Conservation (phyloP, 1,139 yeast genomes). For the Hyphopichia burtonii region DNA sequence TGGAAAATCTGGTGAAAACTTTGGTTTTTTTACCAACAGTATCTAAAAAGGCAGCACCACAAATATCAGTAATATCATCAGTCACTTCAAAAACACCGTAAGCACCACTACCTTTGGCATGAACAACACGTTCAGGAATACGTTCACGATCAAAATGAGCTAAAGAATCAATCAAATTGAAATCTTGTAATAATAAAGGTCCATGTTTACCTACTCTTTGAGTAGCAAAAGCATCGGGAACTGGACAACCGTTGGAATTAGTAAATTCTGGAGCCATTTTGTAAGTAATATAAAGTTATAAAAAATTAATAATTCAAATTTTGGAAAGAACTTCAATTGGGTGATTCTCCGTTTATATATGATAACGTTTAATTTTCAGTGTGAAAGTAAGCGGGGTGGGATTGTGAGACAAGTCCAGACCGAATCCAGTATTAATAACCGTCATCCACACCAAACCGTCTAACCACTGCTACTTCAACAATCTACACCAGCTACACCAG, state of each 20-base stretch:
- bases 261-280: constrained; percentile 41
- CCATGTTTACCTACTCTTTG: constrained; percentile 68
- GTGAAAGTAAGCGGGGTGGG: background rate
- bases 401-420: background rate
- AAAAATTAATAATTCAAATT: too few species aligned
- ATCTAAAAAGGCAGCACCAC: constrained; percentile 61
- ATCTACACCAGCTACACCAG: too few species aligned
- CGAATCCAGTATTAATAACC: background rate
- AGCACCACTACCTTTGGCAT: constrained; percentile 84
- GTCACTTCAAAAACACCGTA: constrained; percentile 72
- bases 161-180: constrained; percentile 65
- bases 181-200: constrained; percentile 70
- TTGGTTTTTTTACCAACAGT: constrained; percentile 68
- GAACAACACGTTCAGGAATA: constrained; percentile 80
- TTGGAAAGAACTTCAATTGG: background rate
- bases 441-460: too few species aligned
- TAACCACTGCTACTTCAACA: too few species aligned
- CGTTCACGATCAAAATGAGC: constrained; percentile 81
- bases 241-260: constrained; percentile 67
- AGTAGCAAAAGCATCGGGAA: constrained; percentile 57
- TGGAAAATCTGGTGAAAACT: constrained; percentile 69
- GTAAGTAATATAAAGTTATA: too few species aligned
- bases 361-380: background rate
- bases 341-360: background rate
- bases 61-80: constrained; percentile 69